Conservation (phyloP, 2,329 filamentous ascomycete genomes). For the Fusarium multiceps region DNA sequence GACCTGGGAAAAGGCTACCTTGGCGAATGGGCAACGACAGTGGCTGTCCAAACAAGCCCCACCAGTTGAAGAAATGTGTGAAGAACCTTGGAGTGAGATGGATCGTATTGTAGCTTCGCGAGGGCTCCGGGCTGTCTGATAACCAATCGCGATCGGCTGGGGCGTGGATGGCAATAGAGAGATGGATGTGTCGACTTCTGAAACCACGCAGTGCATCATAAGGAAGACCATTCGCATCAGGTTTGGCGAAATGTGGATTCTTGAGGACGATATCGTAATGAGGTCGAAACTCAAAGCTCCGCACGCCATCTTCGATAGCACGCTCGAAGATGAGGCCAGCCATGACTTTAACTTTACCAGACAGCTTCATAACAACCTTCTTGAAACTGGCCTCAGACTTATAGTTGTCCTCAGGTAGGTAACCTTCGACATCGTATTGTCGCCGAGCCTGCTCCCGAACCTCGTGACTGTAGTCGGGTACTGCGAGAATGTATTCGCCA, state of each 20-base stretch:
- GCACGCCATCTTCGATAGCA: slow-evolving; percentile 75
- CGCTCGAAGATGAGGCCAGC: slow-evolving; percentile 93
- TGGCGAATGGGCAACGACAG: slow-evolving; percentile 96
- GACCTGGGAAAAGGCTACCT: slow-evolving; percentile 87
- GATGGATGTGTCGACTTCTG: slow-evolving; percentile 93
- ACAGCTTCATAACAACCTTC: slow-evolving; percentile 98
- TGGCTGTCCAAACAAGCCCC: slow-evolving; percentile 93
- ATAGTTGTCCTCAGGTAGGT: slow-evolving; percentile 70
- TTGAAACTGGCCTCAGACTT: slow-evolving; percentile 89
- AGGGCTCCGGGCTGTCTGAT: slow-evolving; percentile 77
- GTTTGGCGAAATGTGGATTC: slow-evolving; percentile 78
- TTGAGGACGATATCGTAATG: slow-evolving; percentile 93
- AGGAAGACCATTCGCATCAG: slow-evolving; percentile 62
- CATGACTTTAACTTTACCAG: slow-evolving; percentile 93
- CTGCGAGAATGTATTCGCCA: slow-evolving; percentile 91
- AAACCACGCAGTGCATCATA: slow-evolving; percentile 99
- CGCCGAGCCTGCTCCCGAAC: slow-evolving; percentile 73
- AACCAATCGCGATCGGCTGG: slow-evolving; percentile 90
- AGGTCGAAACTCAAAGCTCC: slow-evolving; percentile 89
- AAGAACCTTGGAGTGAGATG: slow-evolving; percentile 96
- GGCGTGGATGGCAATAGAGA: slow-evolving; percentile 91
- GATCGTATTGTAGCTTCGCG: slow-evolving; percentile 94
- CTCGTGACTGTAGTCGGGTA: slow-evolving; percentile 92
- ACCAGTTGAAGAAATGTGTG: slow-evolving; percentile 98
- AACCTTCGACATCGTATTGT: slow-evolving; percentile 66